Conservation (phyloP, 2,329 filamentous ascomycete genomes). For the Ceratocystis harringtonii region DNA sequence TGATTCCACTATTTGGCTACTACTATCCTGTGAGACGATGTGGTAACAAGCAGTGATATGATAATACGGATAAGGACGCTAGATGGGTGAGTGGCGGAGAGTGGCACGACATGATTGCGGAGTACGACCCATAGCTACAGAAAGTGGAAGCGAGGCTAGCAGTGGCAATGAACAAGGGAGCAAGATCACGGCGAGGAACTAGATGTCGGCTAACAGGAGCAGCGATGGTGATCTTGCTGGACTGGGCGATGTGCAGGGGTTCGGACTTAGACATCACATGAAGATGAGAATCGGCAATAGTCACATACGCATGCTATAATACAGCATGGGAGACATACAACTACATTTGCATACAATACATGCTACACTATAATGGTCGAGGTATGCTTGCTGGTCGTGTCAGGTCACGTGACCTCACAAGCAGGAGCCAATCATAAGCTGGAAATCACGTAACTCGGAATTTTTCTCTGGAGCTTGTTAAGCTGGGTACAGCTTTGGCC, state of each 20-base stretch:
- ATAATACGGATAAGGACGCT: background rate
- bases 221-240: no score
- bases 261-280: background rate
- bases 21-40: no score
- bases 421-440: background rate
- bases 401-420: no score
- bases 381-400: no score
- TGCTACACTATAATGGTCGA: no score
- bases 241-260: background rate
- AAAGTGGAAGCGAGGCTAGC: background rate
- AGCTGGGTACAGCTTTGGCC: no score
- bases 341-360: no score
- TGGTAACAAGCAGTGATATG: background rate
- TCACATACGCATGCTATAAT: background rate
- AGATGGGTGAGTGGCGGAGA: background rate
- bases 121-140: background rate
- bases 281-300: background rate
- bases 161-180: no score
- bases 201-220: no score
- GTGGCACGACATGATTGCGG: background rate
- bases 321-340: no score
- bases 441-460: no score
- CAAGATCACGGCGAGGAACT: no score
- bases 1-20: background rate
- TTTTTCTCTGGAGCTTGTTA: background rate